Conservation (phyloP, 371 early-diverging fungal species). For the Astathelohania contejeani region DNA sequence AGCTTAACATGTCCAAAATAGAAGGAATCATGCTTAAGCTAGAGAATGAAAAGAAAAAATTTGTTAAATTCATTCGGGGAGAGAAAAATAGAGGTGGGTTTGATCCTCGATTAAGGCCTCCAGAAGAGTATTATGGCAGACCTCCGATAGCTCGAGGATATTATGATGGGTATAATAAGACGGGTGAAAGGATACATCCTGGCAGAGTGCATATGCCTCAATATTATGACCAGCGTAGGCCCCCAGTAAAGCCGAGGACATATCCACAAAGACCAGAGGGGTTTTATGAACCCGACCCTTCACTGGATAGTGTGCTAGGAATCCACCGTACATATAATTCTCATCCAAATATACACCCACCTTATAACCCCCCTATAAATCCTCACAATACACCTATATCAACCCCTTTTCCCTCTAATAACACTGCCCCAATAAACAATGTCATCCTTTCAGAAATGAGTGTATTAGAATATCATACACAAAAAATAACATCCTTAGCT, state of each 20-base stretch:
- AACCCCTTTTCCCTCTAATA: no score
- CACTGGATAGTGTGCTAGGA: neutral
- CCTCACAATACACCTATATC: no score
- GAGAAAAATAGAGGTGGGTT: neutral
- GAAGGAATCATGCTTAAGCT: constrained; percentile 46
- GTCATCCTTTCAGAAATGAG: neutral
- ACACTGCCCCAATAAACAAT: no score
- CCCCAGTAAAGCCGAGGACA: neutral
- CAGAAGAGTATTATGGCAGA: no score
- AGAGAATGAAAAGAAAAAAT: constrained; percentile 44
- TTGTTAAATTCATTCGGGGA: neutral
- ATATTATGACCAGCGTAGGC: neutral
- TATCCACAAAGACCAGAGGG: neutral
- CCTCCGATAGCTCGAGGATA: no score
- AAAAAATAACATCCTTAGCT: neutral
- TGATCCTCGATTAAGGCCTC: neutral
- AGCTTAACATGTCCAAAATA: constrained; percentile 21
- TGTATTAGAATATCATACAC: neutral
- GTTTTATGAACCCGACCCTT: neutral
- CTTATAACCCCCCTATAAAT: no score
- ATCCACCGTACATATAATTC: neutral
- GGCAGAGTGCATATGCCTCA: neutral
- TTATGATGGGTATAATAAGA: neutral
- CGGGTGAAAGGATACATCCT: neutral
- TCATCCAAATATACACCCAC: neutral